phyloP scores from a whole-genome alignment of 768 basidiomycete species.

The Lactifluus hygrophoroides region DNA sequence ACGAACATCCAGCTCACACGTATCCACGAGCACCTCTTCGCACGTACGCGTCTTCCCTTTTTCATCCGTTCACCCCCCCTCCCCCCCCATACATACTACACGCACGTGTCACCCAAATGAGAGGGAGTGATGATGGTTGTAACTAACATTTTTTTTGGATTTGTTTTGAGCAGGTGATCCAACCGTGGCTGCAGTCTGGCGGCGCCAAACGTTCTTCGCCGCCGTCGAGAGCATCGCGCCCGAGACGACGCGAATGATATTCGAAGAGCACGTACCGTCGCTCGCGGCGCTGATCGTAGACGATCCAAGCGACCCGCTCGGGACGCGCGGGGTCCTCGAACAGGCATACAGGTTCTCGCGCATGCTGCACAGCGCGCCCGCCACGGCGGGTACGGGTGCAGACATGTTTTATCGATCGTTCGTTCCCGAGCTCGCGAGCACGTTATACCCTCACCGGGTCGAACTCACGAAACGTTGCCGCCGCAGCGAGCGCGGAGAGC shows the following conservation, averaged over 20 bases:
- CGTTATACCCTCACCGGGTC: constrained; percentile 68
- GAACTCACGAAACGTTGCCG: constrained; percentile 80
- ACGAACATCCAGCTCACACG: constrained; percentile 78
- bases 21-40: constrained; percentile 83
- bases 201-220: constrained; percentile 82
- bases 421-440: constrained; percentile 72
- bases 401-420: constrained; percentile 85
- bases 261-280: constrained; percentile 63
- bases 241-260: constrained; percentile 57
- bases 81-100: neutral
- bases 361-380: constrained; percentile 71
- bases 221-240: constrained; percentile 71
- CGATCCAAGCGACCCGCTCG: constrained; percentile 24
- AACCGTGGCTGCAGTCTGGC: constrained; percentile 84
- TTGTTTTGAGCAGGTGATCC: constrained; percentile 52
- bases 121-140: neutral
- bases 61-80: neutral
- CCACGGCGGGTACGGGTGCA: constrained; percentile 36
- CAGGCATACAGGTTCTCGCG: constrained; percentile 73
- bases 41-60: constrained; percentile 44
- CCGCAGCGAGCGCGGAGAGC: constrained; percentile 63
- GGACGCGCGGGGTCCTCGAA: constrained; percentile 53
- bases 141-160: neutral
- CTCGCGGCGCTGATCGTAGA: constrained; percentile 44
- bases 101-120: no score